Evolutionary conservation across 2,329 filamentous ascomycete genomes (phyloP), one percentile per base, ranked within the genome.

Genomic region (Onygenales sp.): DNA sequence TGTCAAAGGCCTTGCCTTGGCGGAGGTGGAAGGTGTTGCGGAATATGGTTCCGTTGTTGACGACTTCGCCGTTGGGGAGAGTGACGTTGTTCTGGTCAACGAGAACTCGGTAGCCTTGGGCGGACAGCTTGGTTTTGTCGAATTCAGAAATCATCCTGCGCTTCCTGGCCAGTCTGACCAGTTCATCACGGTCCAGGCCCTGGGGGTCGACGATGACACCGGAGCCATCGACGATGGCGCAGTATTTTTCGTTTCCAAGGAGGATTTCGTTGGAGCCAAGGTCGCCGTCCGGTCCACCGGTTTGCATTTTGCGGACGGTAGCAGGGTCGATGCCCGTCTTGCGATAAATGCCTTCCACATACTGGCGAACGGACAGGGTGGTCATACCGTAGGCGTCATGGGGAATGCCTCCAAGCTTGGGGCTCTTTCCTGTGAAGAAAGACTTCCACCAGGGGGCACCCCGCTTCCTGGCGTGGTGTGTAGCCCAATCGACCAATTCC

Each of bases 361-460:
- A 98, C 72, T 98, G 89, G 45, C 93, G 89, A 49, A 98, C 92
- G 5, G 91, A 96, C 54, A 97, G 74, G 0, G 93, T 97, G 0
- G 93, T 98, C 93, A 98, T 98, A 63, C 93, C 93, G 66, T 98
- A 98, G 42, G 78, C 74, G 69, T 98, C 93, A 71, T 98, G 93
- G 39, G 93, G 93, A 61, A 98, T 98, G 67, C 93, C 93, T 58
- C 93, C 93, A 11, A 98, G 81, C 72, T 87, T 93, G 51, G 90
- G 93, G 62, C 89, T 95, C 80, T 98, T 98, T 65, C 93, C 93
- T 2, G 93, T 98, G 79, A 98, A 98, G 82, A 98, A 98, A 0
- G 93, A 98, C 79, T 98, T 98, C 93, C 93, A 98, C 89, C 92
- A 98, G 32, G 90, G 89, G 4, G 93, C 93, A 45, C 90, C 90